Base-by-base conservation (phyloP, 176 grass and related monocot species). In the Phoenix roebelenii region DNA sequence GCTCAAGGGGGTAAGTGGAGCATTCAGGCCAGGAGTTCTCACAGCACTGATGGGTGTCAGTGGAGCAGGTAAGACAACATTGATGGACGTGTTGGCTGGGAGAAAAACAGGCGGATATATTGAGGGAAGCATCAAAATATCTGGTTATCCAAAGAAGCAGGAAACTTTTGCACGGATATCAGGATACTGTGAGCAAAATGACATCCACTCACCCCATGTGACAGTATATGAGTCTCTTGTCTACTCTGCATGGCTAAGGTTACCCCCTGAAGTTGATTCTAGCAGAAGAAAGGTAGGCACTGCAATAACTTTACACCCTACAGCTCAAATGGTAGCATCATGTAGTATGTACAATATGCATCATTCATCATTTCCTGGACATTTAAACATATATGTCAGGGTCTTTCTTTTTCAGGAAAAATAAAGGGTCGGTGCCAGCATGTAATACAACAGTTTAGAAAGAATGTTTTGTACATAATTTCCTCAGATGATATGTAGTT, bases 11-110 rank as follows among this genome's bases (percentile, higher is more conserved):
- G 32, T 85, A 22, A 85, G 71, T 63, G 82, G 82, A 54, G 67
- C 51, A 16, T 85, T 85, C 51, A 78, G 71, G 50, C 82, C 76
- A 18, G 81, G 81, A 55, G 75, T 84, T 63, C 64, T 84, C 49
- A 84, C 81, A 52, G 81, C 69, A 59, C 61, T 85, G 24, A 85
- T 85, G 82, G 82, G 82, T 52, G 82, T 85, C 22, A 85, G 82
- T 57, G 76, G 76, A 28, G 82, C 82, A 5, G 82, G 76, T n/a
- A 85, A 85, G 66, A 85, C 82, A 54, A 85, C 82, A 48, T 22
- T 85, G 5, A 76, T 85, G 82, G 82, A 85, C 79, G 82, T 85
- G 19, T 70, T 85, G 23, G 76, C 82, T 7, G 76, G 76, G 32
- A 55, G 76, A 58, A 85, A 85, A 74, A 85, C 82, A 15, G 76